Evolutionary conservation across 192 early-diverging fungal species (phyloP).

Genomic region (Linnemannia schmuckeri): DNA sequence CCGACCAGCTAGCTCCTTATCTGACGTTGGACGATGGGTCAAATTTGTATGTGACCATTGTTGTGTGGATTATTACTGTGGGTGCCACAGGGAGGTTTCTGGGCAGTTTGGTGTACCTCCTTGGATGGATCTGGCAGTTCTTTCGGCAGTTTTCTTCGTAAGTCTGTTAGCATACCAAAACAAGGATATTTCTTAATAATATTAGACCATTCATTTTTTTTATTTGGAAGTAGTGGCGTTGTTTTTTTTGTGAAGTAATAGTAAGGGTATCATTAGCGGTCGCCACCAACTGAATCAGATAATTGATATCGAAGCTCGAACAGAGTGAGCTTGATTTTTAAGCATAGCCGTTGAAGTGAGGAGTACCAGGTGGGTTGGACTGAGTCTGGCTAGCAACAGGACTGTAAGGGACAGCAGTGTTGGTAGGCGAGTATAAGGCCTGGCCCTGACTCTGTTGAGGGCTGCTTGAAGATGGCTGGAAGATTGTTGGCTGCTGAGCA

Average conservation of each 20-base stretch:
- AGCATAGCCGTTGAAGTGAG: slow-evolving; percentile 15
- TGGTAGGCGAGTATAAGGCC: not conserved
- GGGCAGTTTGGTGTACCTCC: slow-evolving; percentile 38
- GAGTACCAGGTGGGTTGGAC: not conserved
- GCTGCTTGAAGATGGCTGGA: not conserved
- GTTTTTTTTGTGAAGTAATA: not conserved
- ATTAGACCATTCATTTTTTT: not conserved
- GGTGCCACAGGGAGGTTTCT: slow-evolving; percentile 50
- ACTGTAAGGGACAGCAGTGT: slow-evolving; percentile 9
- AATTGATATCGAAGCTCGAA: not conserved
- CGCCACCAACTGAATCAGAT: not conserved
- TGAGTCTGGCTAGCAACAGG: slow-evolving; percentile 19
- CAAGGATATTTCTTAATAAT: not conserved
- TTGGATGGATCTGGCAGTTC: slow-evolving; percentile 45
- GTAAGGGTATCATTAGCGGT: not conserved
- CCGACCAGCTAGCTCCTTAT: slow-evolving; percentile 44
- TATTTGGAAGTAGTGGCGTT: not conserved
- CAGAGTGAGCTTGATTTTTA: not conserved
- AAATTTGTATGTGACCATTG: slow-evolving; percentile 50
- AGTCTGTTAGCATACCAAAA: not conserved
- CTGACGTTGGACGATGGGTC: slow-evolving; percentile 37
- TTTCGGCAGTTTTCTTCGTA: slow-evolving; percentile 1
- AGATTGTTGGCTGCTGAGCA: slow-evolving; percentile 12
- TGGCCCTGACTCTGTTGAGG: not conserved
- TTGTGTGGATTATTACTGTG: slow-evolving; percentile 47